These are phyloP conservation scores for Sugiyamaella japonica DNA, from an alignment of 1,139 yeast species.

Conservation along the genomic window DNA sequence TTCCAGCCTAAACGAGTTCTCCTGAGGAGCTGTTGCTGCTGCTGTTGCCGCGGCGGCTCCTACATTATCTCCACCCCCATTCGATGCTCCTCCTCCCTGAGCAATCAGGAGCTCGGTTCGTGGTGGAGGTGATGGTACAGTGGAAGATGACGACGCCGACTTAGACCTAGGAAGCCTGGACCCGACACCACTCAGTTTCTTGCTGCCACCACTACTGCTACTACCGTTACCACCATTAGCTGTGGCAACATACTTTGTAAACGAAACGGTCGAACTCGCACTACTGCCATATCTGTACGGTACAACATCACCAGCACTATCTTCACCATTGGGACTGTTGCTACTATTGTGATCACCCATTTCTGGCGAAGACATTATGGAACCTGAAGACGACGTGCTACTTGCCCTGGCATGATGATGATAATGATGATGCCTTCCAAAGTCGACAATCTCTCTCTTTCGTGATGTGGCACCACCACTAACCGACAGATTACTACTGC, in stretches of 20 bases:
- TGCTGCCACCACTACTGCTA: no score
- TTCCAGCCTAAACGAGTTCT: constrained; percentile 39
- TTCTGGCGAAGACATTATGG: neutral
- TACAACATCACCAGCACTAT: neutral
- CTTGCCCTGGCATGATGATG: constrained; percentile 2
- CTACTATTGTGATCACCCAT: neutral
- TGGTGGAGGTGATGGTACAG: constrained; percentile 1
- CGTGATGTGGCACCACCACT: constrained; percentile 17
- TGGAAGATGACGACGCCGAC: constrained; percentile 4
- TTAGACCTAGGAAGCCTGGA: constrained; percentile 8
- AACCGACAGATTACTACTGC: constrained; percentile 14
- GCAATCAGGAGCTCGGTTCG: neutral
- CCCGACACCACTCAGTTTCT: constrained; percentile 13
- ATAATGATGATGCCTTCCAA: constrained; percentile 13
- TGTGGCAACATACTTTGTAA: constrained; percentile 1
- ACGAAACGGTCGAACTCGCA: constrained; percentile 6
- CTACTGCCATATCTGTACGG: neutral
- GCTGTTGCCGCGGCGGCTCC: neutral
- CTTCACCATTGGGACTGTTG: neutral
- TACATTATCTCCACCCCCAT: neutral
- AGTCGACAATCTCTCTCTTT: constrained; percentile 28
- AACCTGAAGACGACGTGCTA: constrained; percentile 8
- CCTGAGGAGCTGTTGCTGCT: constrained; percentile 22
- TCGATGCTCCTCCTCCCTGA: neutral
- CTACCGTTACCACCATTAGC: neutral